A percentile compares a stretch with the other conserved stretches of the same genome.
These are phyloP conservation scores for Claviceps pusilla DNA, from an alignment of 2,329 filamentous ascomycete genomes.

Conservation along the genomic window DNA sequence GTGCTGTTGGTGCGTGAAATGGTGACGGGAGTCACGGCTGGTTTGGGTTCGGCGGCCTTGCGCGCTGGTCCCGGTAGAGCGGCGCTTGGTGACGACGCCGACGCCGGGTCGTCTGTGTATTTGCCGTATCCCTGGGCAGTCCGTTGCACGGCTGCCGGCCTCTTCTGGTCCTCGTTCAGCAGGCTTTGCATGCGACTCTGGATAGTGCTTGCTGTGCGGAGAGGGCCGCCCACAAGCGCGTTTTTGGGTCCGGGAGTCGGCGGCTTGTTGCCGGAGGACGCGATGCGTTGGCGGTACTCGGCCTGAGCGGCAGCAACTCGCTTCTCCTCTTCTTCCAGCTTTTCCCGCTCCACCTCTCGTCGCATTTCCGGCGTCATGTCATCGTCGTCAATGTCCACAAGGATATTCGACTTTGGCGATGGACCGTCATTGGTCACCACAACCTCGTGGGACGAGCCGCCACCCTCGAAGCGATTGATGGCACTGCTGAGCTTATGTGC, in stretches of 20 bases:
- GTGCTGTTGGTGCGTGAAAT: neutral
- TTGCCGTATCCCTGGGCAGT: conserved; percentile 85
- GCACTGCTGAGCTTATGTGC: conserved; percentile 83
- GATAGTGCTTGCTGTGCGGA: conserved; percentile 59
- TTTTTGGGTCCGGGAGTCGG: conserved; percentile 34
- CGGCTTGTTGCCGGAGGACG: conserved; percentile 20
- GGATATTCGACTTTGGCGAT: conserved; percentile 46
- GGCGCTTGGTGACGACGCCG: conserved; percentile 22
- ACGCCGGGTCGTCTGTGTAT: conserved; percentile 48
- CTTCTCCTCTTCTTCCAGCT: conserved; percentile 74
- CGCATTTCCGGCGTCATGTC: conserved; percentile 75
- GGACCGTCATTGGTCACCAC: conserved; percentile 12
- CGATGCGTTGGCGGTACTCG: conserved; percentile 66
- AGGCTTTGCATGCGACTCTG: conserved; percentile 81
- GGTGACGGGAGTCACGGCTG: neutral
- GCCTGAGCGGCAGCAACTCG: conserved; percentile 78
- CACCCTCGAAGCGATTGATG: conserved; percentile 74
- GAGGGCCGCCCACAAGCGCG: conserved; percentile 34
- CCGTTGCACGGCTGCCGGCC: conserved; percentile 38
- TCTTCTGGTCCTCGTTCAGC: conserved; percentile 60
- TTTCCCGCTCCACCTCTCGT: conserved; percentile 71
- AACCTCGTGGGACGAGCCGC: conserved; percentile 20
- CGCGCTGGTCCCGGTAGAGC: conserved; percentile 30
- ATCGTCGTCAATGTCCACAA: conserved; percentile 45
- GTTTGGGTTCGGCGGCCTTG: conserved; percentile 25